Evolutionary conservation across 805 yeast species (phyloP).

Genomic region (Candida boleticola): DNA sequence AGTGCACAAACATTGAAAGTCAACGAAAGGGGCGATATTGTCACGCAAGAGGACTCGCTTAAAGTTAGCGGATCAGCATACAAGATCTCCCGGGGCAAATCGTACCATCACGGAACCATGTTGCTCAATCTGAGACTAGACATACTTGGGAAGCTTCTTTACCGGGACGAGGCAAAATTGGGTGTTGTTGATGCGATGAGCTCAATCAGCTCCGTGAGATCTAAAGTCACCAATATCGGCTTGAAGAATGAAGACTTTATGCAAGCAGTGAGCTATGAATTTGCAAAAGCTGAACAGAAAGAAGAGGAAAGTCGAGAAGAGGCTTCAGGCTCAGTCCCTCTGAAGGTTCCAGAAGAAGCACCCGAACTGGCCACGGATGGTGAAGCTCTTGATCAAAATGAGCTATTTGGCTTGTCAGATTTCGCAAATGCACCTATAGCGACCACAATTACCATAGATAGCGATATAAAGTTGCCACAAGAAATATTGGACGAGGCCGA

Average conservation of each 20-base stretch:
- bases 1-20: conserved; percentile 36
- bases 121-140: conserved; percentile 63
- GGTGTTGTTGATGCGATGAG: conserved; percentile 48
- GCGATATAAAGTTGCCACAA: conserved; percentile 25
- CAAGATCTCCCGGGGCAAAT: conserved; percentile 74
- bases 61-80: conserved; percentile 94
- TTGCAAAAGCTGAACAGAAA: conserved; percentile 13
- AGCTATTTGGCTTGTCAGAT: conserved; percentile 31
- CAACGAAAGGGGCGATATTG: conserved; percentile 80
- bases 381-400: conserved; percentile 26
- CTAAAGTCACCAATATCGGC: conserved; percentile 71
- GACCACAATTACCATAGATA: conserved; percentile 20
- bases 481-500: conserved; percentile 41
- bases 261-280: conserved; percentile 40
- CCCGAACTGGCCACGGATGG: conserved; percentile 8
- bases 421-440: conserved; percentile 14
- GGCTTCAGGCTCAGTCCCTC: conserved; percentile 21
- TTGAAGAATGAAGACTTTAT: conserved; percentile 47
- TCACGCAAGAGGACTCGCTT: conserved; percentile 32
- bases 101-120: conserved; percentile 98
- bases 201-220: conserved; percentile 70
- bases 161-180: conserved; percentile 37
- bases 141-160: conserved; percentile 58
- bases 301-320: too few relatives aligned
- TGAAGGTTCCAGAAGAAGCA: background rate